Percentiles rank a stretch among this genome's conserved stretches.
phyloP scores from a whole-genome alignment of 148 eudicot species.

The Chenopodium berlandieri region DNA sequence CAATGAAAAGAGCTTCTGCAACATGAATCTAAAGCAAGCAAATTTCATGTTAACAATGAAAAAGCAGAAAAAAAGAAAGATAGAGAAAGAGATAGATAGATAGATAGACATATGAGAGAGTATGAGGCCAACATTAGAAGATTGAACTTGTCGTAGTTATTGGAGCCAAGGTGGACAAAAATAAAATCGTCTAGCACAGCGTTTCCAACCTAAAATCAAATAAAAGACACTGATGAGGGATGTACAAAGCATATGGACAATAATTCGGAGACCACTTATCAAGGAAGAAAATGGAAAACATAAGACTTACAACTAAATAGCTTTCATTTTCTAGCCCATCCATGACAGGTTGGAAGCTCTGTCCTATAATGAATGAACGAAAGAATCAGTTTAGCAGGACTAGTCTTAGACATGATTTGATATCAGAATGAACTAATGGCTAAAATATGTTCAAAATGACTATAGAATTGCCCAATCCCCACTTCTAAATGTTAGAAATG shows the following conservation, averaged over 20 bases:
- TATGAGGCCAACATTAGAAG: conserved; percentile 65
- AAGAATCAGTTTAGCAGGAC: conserved; percentile 1
- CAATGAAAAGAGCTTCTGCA: conserved; percentile 95
- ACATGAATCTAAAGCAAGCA: conserved; percentile 62
- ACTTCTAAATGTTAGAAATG: neutral
- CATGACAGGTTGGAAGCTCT: conserved; percentile 78
- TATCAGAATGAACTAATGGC: neutral
- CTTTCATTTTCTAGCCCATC: conserved; percentile 68
- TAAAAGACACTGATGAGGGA: conserved; percentile 6
- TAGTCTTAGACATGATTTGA: too few relatives aligned
- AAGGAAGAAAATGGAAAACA: conserved; percentile 13
- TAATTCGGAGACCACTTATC: neutral
- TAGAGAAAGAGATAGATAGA: neutral
- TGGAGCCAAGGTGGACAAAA: conserved; percentile 75
- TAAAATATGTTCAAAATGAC: neutral
- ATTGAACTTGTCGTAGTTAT: conserved; percentile 89
- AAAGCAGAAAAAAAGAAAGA: neutral
- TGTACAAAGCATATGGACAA: neutral
- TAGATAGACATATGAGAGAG: neutral
- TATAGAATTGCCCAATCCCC: neutral
- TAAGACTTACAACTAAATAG: conserved; percentile 58
- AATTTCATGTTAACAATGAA: conserved; percentile 23
- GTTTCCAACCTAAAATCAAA: conserved; percentile 64
- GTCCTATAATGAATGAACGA: conserved; percentile 42
- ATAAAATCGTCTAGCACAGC: conserved; percentile 77